Evolutionary conservation across 2,329 filamentous ascomycete species (phyloP), one percentile per base, ranked within the genome.

Genomic region (Colletotrichum gloeosporioides): DNA sequence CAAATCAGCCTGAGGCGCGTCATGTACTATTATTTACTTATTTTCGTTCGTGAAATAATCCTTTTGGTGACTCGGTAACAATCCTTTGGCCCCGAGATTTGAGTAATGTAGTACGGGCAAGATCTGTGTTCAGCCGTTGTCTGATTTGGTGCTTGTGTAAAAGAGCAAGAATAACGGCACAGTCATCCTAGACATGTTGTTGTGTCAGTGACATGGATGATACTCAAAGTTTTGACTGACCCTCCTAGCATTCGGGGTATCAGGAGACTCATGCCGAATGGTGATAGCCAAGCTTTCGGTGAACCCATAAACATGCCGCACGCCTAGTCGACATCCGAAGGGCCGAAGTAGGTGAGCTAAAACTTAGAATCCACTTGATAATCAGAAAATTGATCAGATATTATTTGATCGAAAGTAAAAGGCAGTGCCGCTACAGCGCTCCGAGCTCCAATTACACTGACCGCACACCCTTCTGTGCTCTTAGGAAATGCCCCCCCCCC

Each of bases 141-240:
- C 6, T 15, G 34, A 15, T 36, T 36, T 1, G 3, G 2, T n/a
- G 8, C 16, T 44, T 44, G 18, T n/a, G 4, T 6, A 10, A 3
- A n/a, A 44, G 18, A n/a, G 0, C 18, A 12, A 44, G 39, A 4
- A 44, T 44, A 5, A 44, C 1, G 18, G 39, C 39, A 6, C 39
- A 44, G 39, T 0, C 39, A 44, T 44, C 39, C 4, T n/a, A 44
- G 18, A n/a, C 39, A n/a, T n/a, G 16, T n/a, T 44, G 6, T 15
- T 15, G 9, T 18, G 8, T 44, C 8, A 18, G 36, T 44, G 9
- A 6, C 39, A 44, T n/a, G 39, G 39, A n/a, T 12, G 39, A 44
- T 10, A n/a, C 2, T 44, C 39, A 6, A 1, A 1, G n/a, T 6
- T 44, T n/a, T 6, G 3, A 44, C 0, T 3, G 4, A 10, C 18